phyloP scores from a whole-genome alignment of 2,329 filamentous ascomycete genomes.

The Arthroderma uncinatum region DNA sequence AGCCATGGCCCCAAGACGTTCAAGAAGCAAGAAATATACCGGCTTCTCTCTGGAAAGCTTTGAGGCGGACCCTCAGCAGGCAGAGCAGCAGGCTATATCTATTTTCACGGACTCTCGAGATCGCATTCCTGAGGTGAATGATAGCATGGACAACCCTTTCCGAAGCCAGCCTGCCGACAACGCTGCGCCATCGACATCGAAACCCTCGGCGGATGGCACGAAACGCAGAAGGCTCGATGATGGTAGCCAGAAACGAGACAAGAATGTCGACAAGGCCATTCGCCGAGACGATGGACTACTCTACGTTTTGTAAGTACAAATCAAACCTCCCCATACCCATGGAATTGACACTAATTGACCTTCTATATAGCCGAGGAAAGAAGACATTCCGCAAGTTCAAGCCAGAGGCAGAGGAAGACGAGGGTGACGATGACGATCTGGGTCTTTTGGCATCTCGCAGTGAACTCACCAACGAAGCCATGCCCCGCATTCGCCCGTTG shows the following conservation, averaged over 20 bases:
- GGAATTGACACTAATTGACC: slow-evolving; percentile 20
- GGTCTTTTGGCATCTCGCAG: slow-evolving; percentile 33
- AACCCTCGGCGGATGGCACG: slow-evolving; percentile 18
- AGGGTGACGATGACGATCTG: slow-evolving; percentile 32
- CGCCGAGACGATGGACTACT: slow-evolving; percentile 47
- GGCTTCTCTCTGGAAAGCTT: slow-evolving; percentile 38
- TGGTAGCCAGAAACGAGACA: slow-evolving; percentile 21
- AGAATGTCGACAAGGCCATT: slow-evolving; percentile 41
- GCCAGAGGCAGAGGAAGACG: slow-evolving; percentile 31
- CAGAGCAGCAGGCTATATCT: slow-evolving; percentile 35
- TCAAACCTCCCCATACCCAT: slow-evolving; percentile 1
- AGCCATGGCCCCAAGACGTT: slow-evolving; percentile 40
- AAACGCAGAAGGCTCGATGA: slow-evolving; percentile 30
- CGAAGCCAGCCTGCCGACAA: slow-evolving; percentile 27
- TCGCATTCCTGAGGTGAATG: slow-evolving; percentile 44
- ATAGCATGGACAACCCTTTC: slow-evolving; percentile 47
- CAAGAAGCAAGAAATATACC: slow-evolving; percentile 30
- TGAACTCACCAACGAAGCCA: slow-evolving; percentile 26
- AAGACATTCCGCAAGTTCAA: slow-evolving; percentile 49
- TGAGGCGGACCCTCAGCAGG: slow-evolving; percentile 22
- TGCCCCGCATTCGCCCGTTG: slow-evolving; percentile 36
- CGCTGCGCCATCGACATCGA: slow-evolving; percentile 3
- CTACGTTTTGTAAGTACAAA: slow-evolving; percentile 48
- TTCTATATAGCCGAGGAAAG: slow-evolving; percentile 44
- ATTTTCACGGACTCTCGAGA: slow-evolving; percentile 56